Base-by-base conservation (phyloP, 345 rosid species). In the Corchorus capsularis region DNA sequence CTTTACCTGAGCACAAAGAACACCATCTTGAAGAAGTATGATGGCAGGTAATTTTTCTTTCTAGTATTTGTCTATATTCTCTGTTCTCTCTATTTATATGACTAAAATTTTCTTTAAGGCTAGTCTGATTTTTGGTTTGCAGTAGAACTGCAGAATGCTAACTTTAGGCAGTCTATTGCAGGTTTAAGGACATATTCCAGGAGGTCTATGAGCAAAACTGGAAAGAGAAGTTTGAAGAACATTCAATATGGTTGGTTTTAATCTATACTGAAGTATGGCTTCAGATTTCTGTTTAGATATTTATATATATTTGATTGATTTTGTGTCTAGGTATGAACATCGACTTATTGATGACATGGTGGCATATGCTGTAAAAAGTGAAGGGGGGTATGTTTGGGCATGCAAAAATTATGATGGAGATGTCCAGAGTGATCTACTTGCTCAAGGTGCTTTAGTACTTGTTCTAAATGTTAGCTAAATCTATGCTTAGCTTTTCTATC, bases 281-380 rank as follows among this genome's bases (percentile, higher is more conserved):
- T 61, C 8, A 55, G 34, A 49, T 60, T 46, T 61, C n/a, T 70
- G 54, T 56, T 27, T 46, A 50, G 63, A 32, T 78, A 61, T 63
- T 57, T 45, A 10, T 55, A 27, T 50, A 43, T 78, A 37, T 52
- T 74, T 39, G 16, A 69, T 69, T 45, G 39, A 67, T 61, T 74
- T 39, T 22, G 61, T 43, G 39, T 47, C 75, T 76, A 96, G 98
- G 99, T 96, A 96, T 75, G 99, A 93, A 86, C 99, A 96, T 75
- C 97, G 98, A n/a, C 79, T 96, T 71, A 96, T 96, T 61, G 99
- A 96, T 86, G 98, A 96, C 80, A 96, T 96, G 99, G 98, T 96
- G 59, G 99, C 99, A 73, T 96, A 96, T 82, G 96, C 91, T 17
- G 1, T 96, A 67, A 96, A 96, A 86, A 96, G 99, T 68, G 98